These are phyloP conservation scores for Scalesia atractyloides DNA, from an alignment of 129 eudicot species.

Conservation along the genomic window DNA sequence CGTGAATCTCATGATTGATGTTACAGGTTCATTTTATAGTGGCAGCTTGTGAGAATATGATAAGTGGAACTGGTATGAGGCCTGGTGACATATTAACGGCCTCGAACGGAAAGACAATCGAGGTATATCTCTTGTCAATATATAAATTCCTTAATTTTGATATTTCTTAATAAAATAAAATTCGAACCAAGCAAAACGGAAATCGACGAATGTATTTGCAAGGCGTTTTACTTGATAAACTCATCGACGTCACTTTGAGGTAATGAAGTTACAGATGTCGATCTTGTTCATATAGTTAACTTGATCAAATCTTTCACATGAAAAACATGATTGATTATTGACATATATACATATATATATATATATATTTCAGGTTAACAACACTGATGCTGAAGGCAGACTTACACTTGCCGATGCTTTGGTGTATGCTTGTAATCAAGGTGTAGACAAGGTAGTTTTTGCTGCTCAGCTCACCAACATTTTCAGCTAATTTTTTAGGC, in stretches of 20 bases:
- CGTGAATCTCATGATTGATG: neutral
- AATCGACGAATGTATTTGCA: neutral
- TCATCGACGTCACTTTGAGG: neutral
- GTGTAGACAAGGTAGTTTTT: conserved; percentile 81
- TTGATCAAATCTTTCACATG: neutral
- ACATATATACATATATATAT: neutral
- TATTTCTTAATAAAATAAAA: neutral
- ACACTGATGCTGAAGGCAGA: conserved; percentile 98
- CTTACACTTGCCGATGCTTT: conserved; percentile 98
- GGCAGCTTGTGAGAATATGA: conserved; percentile 99
- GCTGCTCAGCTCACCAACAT: neutral
- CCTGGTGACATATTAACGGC: conserved; percentile 92
- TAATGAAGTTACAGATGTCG: neutral
- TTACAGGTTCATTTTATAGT: conserved; percentile 93
- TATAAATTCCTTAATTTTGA: neutral
- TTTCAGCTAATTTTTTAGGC: neutral
- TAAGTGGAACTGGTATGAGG: conserved; percentile 98
- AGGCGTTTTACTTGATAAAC: neutral
- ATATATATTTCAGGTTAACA: conserved; percentile 65
- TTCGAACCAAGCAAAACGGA: neutral
- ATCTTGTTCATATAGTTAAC: conserved; percentile 5
- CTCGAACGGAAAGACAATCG: conserved; percentile 97
- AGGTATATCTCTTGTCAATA: conserved; percentile 43
- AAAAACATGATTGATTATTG: neutral
- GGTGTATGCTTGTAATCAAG: conserved; percentile 97